phyloP scores from a whole-genome alignment of 2,329 filamentous ascomycete species.

The Botryotinia convoluta region DNA sequence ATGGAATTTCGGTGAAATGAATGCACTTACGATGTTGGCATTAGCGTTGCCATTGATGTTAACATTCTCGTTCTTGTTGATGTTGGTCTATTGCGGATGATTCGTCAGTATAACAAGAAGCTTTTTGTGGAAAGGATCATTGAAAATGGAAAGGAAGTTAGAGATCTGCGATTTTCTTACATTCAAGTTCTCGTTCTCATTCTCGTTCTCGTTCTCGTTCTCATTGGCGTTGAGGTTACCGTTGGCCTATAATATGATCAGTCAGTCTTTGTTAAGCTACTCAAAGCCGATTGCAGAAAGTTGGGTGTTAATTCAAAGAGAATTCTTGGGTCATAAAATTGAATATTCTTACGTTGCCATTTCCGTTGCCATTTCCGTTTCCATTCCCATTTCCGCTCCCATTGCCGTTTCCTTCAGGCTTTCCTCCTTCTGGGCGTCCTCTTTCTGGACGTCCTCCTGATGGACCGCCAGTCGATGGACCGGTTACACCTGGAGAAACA shows the following conservation, averaged over 20 bases:
- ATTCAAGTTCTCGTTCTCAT: neutral
- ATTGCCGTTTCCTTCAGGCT: neutral
- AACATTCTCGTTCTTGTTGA: conserved; percentile 3
- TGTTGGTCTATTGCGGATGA: neutral
- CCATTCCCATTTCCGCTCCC: neutral
- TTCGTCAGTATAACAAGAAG: neutral
- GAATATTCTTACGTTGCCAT: neutral
- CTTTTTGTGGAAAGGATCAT: neutral
- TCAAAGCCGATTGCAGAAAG: too few relatives aligned
- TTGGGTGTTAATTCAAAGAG: neutral
- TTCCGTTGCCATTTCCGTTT: neutral
- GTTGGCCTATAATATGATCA: neutral
- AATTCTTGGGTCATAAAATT: neutral
- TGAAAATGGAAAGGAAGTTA: neutral
- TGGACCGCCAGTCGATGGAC: neutral
- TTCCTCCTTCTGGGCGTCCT: neutral
- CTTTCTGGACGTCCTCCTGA: neutral
- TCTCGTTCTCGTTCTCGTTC: neutral
- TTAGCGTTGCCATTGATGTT: conserved; percentile 1
- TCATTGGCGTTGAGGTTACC: neutral
- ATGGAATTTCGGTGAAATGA: neutral
- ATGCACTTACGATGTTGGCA: neutral
- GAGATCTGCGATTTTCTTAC: neutral
- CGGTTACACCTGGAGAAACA: too few relatives aligned
- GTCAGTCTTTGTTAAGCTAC: neutral